Percentiles rank a stretch among this genome's conserved stretches.
These are phyloP conservation scores for Tilletia setariae DNA, from an alignment of 1,284 basidiomycete species.

Conservation along the genomic window DNA sequence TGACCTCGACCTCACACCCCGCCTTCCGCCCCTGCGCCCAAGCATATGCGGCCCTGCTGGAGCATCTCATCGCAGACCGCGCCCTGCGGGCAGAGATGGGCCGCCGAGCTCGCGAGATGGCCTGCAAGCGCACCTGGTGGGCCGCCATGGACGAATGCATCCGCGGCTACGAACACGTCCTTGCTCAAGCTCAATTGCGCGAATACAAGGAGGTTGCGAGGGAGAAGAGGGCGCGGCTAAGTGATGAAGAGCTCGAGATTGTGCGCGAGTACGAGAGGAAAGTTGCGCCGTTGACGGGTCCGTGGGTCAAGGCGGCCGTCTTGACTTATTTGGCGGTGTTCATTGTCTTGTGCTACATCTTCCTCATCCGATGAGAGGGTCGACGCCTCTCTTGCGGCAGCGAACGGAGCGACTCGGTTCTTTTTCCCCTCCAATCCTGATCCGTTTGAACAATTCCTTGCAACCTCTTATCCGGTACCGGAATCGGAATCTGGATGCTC, in stretches of 20 bases:
- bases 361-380: not conserved
- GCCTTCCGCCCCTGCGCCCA: conserved; percentile 55
- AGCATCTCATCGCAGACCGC: conserved; percentile 53
- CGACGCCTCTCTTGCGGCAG: no score
- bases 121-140: conserved; percentile 59
- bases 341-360: conserved; percentile 23
- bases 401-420: no score
- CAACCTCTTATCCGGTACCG: no score
- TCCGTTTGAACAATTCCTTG: no score
- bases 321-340: conserved; percentile 38
- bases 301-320: conserved; percentile 32
- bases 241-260: conserved; percentile 46
- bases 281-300: conserved; percentile 39
- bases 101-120: conserved; percentile 54
- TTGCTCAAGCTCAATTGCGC: conserved; percentile 11
- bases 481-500: no score
- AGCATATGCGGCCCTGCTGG: conserved; percentile 58
- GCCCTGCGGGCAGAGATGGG: conserved; percentile 57
- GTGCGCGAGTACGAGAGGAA: conserved; percentile 38
- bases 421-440: no score
- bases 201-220: not conserved
- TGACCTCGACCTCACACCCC: conserved; percentile 47
- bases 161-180: conserved; percentile 59
- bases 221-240: conserved; percentile 18
- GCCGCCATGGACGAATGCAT: conserved; percentile 62